Conservation (phyloP, 2,329 filamentous ascomycete species). For the Myriosclerotinia curreyana region DNA sequence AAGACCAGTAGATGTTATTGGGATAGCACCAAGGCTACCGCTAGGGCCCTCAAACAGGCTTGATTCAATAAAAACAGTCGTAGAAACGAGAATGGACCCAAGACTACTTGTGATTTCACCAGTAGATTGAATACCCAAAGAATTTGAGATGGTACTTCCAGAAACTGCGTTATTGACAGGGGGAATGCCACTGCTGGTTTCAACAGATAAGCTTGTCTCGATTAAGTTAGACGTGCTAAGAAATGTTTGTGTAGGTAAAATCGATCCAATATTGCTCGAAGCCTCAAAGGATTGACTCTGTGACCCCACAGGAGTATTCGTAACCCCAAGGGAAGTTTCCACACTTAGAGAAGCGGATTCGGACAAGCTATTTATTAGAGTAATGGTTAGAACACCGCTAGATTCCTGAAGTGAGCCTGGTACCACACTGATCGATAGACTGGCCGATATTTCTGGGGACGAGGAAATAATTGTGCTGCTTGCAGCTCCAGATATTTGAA, state of each 20-base stretch:
- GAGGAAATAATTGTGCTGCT: not conserved
- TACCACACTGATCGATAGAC: not conserved
- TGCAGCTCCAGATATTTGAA: not conserved
- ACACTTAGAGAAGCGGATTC: not conserved
- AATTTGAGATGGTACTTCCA: not conserved
- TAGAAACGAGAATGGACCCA: not conserved
- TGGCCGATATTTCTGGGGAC: not conserved
- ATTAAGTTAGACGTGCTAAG: not conserved
- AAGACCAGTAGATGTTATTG: not conserved
- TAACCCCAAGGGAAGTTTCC: not conserved
- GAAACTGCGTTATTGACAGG: not conserved
- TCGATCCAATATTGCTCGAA: conserved; percentile 1
- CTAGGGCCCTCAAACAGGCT: not conserved
- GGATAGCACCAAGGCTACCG: not conserved
- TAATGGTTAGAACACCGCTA: not conserved
- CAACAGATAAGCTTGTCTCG: not conserved
- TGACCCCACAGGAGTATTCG: not conserved
- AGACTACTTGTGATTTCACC: not conserved
- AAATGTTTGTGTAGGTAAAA: not conserved
- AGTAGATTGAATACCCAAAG: conserved; percentile 4
- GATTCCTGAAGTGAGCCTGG: not conserved
- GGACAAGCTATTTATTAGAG: not conserved
- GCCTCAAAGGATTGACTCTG: not conserved
- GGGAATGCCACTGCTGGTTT: not conserved
- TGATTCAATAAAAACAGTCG: not conserved